Evolutionary conservation across 2,329 filamentous ascomycete genomes (phyloP).

Genomic region (Colletotrichum cuscutae): DNA sequence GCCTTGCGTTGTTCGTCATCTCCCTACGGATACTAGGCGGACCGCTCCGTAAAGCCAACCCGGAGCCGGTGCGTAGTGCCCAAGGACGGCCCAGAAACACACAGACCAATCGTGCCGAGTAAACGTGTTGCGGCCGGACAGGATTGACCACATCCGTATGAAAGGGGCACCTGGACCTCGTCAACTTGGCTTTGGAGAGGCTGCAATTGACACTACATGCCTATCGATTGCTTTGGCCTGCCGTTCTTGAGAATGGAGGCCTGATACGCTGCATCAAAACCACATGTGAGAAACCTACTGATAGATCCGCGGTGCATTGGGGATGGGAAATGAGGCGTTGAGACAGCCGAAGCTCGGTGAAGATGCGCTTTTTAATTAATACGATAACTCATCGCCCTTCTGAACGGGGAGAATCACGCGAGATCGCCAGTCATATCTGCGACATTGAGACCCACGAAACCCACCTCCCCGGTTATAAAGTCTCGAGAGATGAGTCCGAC

Average conservation of each 20-base stretch:
- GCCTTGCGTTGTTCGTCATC: conserved; percentile 16
- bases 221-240: background rate
- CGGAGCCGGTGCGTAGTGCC: conserved; percentile 17
- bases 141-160: background rate
- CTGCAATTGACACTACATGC: background rate
- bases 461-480: background rate
- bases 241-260: background rate
- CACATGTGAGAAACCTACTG: background rate
- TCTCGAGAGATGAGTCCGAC: background rate
- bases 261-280: background rate
- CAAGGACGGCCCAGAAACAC: conserved; percentile 1
- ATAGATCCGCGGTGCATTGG: background rate
- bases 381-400: background rate
- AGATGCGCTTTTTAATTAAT: background rate
- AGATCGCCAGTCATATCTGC: background rate
- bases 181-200: background rate
- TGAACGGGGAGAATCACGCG: background rate
- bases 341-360: background rate
- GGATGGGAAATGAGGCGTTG: background rate
- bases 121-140: background rate
- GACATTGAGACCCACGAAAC: background rate
- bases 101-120: conserved; percentile 23
- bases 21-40: conserved; percentile 4
- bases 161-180: background rate
- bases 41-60: conserved; percentile 24